phyloP scores from a whole-genome alignment of 176 grass and related monocot genomes.

The Bolboschoenus planiculmis region DNA sequence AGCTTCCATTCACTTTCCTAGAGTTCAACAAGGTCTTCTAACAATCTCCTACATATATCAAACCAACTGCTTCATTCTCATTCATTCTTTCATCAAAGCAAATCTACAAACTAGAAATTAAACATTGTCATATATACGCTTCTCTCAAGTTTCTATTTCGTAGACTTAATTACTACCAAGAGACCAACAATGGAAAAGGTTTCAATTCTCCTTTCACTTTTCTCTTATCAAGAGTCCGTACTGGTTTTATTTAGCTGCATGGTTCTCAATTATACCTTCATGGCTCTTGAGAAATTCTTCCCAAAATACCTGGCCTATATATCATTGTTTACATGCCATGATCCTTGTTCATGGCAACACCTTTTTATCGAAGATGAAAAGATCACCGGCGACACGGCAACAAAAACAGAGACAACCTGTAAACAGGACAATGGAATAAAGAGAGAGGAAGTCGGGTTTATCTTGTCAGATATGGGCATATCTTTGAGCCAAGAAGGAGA shows the following conservation, averaged over 20 bases:
- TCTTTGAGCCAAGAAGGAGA: neutral
- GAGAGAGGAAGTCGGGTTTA: neutral
- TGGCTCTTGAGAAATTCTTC: constrained; percentile 9
- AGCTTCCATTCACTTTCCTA: neutral
- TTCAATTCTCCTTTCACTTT: neutral
- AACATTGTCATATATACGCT: neutral
- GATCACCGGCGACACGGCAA: neutral
- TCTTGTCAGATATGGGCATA: neutral
- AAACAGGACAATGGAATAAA: neutral
- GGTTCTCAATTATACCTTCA: neutral
- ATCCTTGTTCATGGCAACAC: neutral
- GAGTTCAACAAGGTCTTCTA: neutral
- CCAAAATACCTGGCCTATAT: neutral
- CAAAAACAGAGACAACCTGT: neutral
- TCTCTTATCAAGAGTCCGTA: neutral
- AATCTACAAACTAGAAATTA: neutral
- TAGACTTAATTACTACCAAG: neutral
- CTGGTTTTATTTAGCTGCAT: neutral
- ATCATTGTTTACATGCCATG: neutral
- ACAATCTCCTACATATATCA: neutral
- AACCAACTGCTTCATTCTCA: neutral
- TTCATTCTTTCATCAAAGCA: neutral
- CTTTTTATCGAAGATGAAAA: neutral
- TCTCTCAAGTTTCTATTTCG: neutral
- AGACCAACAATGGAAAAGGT: neutral